A percentile compares a stretch with the other conserved stretches of the same genome.
These are phyloP conservation scores for Yamadazyma dendronema DNA, from an alignment of 1,139 yeast genomes.

Conservation along the genomic window DNA sequence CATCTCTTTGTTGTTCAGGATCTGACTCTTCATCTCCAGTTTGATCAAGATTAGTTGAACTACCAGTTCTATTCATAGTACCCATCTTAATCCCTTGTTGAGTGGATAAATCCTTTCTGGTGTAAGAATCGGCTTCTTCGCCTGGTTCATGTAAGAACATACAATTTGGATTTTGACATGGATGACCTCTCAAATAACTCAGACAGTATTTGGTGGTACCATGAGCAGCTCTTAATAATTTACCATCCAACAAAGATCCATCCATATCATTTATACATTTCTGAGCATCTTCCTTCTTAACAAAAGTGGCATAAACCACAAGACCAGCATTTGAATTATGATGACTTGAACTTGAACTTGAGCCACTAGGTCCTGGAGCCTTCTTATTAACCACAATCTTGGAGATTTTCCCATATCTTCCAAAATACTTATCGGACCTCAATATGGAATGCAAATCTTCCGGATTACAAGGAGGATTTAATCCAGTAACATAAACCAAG, in stretches of 20 bases:
- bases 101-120: slow-evolving; percentile 87
- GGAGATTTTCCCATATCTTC: slow-evolving; percentile 94
- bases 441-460: slow-evolving; percentile 86
- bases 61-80: slow-evolving; percentile 31
- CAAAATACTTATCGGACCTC: slow-evolving; percentile 91
- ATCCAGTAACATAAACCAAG: slow-evolving; percentile 92
- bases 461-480: slow-evolving; percentile 85
- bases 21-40: slow-evolving; percentile 14
- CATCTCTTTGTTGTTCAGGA: slow-evolving; percentile 4
- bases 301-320: slow-evolving; percentile 94
- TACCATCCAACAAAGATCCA: slow-evolving; percentile 91
- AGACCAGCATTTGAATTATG: slow-evolving; percentile 69
- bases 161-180: slow-evolving; percentile 98
- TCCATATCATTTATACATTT: slow-evolving; percentile 91
- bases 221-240: slow-evolving; percentile 85
- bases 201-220: slow-evolving; percentile 99
- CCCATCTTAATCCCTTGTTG: slow-evolving; percentile 70
- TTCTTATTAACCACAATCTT: slow-evolving; percentile 91
- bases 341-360: slow-evolving; percentile 17
- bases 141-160: slow-evolving; percentile 99
- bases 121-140: slow-evolving; percentile 96
- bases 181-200: slow-evolving; percentile 88
- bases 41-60: slow-evolving; percentile 12
- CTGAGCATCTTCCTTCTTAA: slow-evolving; percentile 91
- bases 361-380: slow-evolving; percentile 42